These are phyloP conservation scores for Angophora floribunda DNA, from an alignment of 345 rosid species.

Conservation along the genomic window DNA sequence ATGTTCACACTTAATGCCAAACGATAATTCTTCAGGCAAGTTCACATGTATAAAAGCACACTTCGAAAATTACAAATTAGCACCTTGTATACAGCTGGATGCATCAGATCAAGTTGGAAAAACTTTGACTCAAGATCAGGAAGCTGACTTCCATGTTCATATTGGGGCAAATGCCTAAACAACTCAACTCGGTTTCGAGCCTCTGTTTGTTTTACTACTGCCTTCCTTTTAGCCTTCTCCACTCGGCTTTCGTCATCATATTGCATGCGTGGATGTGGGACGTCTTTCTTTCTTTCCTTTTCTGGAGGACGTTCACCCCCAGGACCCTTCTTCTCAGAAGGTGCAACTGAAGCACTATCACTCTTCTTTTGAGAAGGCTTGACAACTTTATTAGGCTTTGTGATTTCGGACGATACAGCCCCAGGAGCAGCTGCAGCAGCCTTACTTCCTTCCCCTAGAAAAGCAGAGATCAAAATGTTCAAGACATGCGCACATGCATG, in stretches of 20 bases:
- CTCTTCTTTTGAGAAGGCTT: constrained; percentile 55
- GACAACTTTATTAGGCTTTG: constrained; percentile 38
- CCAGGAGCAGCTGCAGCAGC: constrained; percentile 16
- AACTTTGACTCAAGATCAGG: constrained; percentile 78
- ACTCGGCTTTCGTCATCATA: constrained; percentile 86
- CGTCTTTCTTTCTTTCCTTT: constrained; percentile 92
- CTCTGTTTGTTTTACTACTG: constrained; percentile 86
- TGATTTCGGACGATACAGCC: constrained; percentile 10
- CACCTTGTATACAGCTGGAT: constrained; percentile 93
- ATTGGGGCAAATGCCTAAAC: constrained; percentile 97
- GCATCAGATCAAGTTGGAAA: constrained; percentile 85
- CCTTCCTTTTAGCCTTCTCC: constrained; percentile 84
- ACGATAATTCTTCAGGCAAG: not conserved
- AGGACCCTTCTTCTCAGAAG: constrained; percentile 61
- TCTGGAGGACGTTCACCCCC: constrained; percentile 44
- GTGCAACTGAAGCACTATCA: constrained; percentile 37
- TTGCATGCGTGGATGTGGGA: constrained; percentile 94
- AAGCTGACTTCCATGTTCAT: constrained; percentile 86
- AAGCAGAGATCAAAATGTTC: not conserved
- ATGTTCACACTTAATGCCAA: not conserved
- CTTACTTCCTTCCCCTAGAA: constrained; percentile 45
- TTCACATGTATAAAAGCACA: not conserved
- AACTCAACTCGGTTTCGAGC: constrained; percentile 85
- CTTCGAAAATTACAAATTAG: not conserved
- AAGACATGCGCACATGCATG: not conserved